Conservation (phyloP, 2,329 filamentous ascomycete genomes). For the Penicillium sp. region DNA sequence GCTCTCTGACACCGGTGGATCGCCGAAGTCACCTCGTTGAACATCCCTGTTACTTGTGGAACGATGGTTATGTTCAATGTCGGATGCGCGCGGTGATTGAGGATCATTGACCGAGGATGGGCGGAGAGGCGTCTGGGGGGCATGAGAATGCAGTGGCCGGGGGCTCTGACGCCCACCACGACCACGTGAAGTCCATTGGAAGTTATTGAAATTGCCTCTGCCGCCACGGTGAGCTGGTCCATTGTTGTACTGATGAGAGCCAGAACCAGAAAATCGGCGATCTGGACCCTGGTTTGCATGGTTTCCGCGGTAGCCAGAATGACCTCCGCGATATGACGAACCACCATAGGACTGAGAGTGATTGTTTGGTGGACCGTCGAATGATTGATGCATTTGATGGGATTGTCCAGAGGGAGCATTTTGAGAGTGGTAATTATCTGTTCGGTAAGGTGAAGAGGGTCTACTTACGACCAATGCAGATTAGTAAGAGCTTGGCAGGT, state of each 20-base stretch:
- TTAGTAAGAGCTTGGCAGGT: constrained; percentile 3
- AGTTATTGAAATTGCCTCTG: constrained; percentile 62
- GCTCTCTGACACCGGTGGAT: constrained; percentile 45
- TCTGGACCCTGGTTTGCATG: constrained; percentile 51
- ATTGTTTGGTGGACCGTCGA: constrained; percentile 56
- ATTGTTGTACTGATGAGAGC: constrained; percentile 49
- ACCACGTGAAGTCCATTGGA: constrained; percentile 67
- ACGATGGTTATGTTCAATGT: constrained; percentile 62
- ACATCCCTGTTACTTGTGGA: constrained; percentile 59
- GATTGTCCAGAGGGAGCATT: constrained; percentile 57
- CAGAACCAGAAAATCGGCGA: constrained; percentile 45
- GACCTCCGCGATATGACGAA: constrained; percentile 53
- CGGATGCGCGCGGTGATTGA: constrained; percentile 43
- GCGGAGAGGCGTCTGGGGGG: constrained; percentile 31
- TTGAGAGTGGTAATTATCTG: constrained; percentile 52
- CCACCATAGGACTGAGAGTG: constrained; percentile 49
- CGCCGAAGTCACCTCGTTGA: constrained; percentile 62
- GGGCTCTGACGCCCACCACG: constrained; percentile 48
- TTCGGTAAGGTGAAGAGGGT: constrained; percentile 64
- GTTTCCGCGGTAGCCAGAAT: constrained; percentile 59
- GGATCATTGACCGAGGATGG: constrained; percentile 36
- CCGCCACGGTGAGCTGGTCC: constrained; percentile 50
- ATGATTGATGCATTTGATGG: constrained; percentile 50
- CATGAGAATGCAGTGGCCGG: constrained; percentile 39
- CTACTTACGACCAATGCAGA: constrained; percentile 50